Evolutionary conservation across 1,284 basidiomycete genomes (phyloP), one percentile per base, ranked within the genome.

Genomic region (Mycena citricolor): DNA sequence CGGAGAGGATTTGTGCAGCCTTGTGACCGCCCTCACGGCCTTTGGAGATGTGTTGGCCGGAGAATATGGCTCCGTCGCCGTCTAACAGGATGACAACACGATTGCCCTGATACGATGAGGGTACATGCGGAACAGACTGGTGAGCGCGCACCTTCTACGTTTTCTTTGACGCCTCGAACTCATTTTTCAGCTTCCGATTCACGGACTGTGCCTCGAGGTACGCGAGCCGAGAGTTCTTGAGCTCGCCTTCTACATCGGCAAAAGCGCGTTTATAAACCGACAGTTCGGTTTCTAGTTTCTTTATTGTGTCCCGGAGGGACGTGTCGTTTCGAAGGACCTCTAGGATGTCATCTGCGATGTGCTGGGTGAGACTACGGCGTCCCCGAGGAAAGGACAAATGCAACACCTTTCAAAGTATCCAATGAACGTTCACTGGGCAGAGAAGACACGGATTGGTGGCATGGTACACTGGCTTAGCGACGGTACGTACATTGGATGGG

Each of bases 21-120:
- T 67, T 57, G 49, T 76, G 71, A 28, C 82, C 83, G 22, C 82
- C 83, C 25, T 67, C 63, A 47, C 73, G 68, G 5, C 83, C 83
- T 52, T 70, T 69, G 7, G 61, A 52, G 32, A 86, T 71, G 32
- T 83, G 64, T 10, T 76, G 66, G n/a, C 66, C 57, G 14, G 69
- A 62, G 57, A 85, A 85, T 41, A 86, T 79, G 19, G 76, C 71
- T 4, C 81, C 83, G 53, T 86, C 82, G 19, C 83, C 84, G 52
- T 86, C 83, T 39, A 86, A 62, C 35, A 86, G 70, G 51, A 73
- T 71, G 28, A 78, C 64, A 29, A 80, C 66, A 38, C 80, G 77
- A 51, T 73, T 68, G 17, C 77, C 77, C 64, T 70, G 46, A 2
- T 13, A 29, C 8, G 5, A 22, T 19, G 13, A 30, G 30, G n/a